Base-by-base conservation (phyloP, 257 asterid genomes). In the Solanum pennellii region DNA sequence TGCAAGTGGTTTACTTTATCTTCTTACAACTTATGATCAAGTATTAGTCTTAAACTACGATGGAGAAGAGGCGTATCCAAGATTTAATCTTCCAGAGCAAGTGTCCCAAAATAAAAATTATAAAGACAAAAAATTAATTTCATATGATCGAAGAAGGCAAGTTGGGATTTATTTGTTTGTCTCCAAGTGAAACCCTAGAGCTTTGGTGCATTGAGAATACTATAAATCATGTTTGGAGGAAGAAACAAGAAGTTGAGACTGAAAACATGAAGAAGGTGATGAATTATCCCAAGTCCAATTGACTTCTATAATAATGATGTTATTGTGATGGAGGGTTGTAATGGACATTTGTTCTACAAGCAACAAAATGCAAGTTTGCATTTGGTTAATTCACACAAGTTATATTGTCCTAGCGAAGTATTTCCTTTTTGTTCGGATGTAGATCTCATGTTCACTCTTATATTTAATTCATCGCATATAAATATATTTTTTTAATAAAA, bases 381-480 rank as follows among this genome's bases (percentile, higher is more conserved):
- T 8, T 23, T 4, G 7, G 65, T 85, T 41, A 20, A 68, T 7
- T 5, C 85, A 29, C 10, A 37, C 18, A 25, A 20, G 6, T 14
- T 12, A 12, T 3, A 2, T 37, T 9, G 15, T 3, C n/a, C 0
- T 71, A 2, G 5, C 8, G 88, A 89, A 3, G 9, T 83, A 83
- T 87, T 89, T 15, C 83, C 37, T 15, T 87, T 87, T 56, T 65
- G 82, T 6, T 89, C 88, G 9, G 89, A 89, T 87, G 35, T 84
- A 10, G 25, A 20, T 0, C 6, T 59, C 12, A 3, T 56, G 5
- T 2, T 49, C 21, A 59, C 5, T 7, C 3, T 18, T 59, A 59
- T n/a, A 8, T 5, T 59, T 59, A 1, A 20, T 59, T 1, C 2
- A 20, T 8, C 2, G 5, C 25, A 2, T 59, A 8, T 59, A 59